These are phyloP conservation scores for Fraxinus cuspidata DNA, from an alignment of 257 asterid species.

Conservation along the genomic window DNA sequence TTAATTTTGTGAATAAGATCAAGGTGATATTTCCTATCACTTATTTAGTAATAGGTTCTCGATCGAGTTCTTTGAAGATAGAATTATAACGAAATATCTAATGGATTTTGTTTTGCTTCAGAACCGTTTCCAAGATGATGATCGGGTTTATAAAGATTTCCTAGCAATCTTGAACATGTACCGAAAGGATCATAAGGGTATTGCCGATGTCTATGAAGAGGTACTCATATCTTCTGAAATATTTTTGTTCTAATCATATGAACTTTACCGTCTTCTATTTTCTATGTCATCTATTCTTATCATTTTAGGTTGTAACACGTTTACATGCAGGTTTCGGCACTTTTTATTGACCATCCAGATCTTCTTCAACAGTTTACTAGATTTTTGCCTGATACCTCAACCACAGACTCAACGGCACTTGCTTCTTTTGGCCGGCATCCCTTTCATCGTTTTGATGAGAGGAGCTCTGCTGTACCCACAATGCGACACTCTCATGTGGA, in stretches of 20 bases:
- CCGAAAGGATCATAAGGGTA: slow-evolving; percentile 94
- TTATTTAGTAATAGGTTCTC: slow-evolving; percentile 8
- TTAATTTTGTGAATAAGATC: slow-evolving; percentile 92
- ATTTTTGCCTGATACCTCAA: slow-evolving; percentile 86
- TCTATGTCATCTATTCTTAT: slow-evolving; percentile 9
- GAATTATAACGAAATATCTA: not conserved
- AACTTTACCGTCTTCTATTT: not conserved
- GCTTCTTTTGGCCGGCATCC: slow-evolving; percentile 61
- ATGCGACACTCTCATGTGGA: slow-evolving; percentile 64
- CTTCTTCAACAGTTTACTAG: slow-evolving; percentile 95
- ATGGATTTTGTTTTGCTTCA: slow-evolving; percentile 41
- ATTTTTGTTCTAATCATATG: not conserved
- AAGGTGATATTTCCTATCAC: slow-evolving; percentile 53
- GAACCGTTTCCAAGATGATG: slow-evolving; percentile 91
- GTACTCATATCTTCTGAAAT: slow-evolving; percentile 40
- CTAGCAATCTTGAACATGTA: slow-evolving; percentile 96
- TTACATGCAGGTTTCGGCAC: slow-evolving; percentile 73
- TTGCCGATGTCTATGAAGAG: slow-evolving; percentile 93
- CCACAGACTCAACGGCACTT: slow-evolving; percentile 61
- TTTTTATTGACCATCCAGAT: slow-evolving; percentile 84
- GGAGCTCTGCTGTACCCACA: slow-evolving; percentile 69
- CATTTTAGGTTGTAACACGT: slow-evolving; percentile 14
- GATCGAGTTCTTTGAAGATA: slow-evolving; percentile 15
- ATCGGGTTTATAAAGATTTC: slow-evolving; percentile 92
- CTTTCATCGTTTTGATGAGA: slow-evolving; percentile 70